Base-by-base conservation (phyloP, 1,139 yeast species). In the Geotrichum carabidarum region DNA sequence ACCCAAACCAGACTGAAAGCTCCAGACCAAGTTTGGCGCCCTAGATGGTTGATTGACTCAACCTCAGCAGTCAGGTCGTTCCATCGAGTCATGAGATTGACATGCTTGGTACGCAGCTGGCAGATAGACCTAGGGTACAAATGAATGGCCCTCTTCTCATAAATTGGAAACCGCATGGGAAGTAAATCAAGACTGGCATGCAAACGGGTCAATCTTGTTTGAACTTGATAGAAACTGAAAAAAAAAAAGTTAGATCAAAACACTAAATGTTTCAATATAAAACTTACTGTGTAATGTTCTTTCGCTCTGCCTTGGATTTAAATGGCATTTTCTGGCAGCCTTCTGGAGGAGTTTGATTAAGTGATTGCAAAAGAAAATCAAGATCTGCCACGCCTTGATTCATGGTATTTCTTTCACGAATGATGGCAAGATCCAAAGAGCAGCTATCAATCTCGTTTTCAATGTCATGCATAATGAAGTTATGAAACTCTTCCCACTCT, bases 111-210 rank as follows among this genome's bases (percentile, higher is more conserved):
- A 22, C 74, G 68, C 8, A 84, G 68, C 3, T 66, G 62, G 30
- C 62, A 64, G n/a, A 71, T 64, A 2, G 72, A 71, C 1, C 68
- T 69, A 12, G 75, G 78, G 60, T 71, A 67, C 8, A 58, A 50
- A 35, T 60, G 59, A 58, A 62, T 65, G 49, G 74, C 77, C 47
- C 68, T 63, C 15, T 63, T 66, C 53, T 64, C 70, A 64, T 75
- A 79, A 49, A 73, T 75, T 18, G 79, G 79, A 18, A 84, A 71
- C 51, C 84, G 71, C n/a, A 72, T 63, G 0, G 86, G 86, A 5
- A 85, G 71, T 54, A 82, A 77, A 45, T 78, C 75, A n/a, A 85
- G 62, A 15, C 91, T 83, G 1, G 82, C 83, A 44, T 73, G 72
- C 48, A 84, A 69, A 0, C 88, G 88, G 36, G 72, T 72, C n/a